Base-by-base conservation (phyloP, 306 rosid genomes). In the Vicia sativa region DNA sequence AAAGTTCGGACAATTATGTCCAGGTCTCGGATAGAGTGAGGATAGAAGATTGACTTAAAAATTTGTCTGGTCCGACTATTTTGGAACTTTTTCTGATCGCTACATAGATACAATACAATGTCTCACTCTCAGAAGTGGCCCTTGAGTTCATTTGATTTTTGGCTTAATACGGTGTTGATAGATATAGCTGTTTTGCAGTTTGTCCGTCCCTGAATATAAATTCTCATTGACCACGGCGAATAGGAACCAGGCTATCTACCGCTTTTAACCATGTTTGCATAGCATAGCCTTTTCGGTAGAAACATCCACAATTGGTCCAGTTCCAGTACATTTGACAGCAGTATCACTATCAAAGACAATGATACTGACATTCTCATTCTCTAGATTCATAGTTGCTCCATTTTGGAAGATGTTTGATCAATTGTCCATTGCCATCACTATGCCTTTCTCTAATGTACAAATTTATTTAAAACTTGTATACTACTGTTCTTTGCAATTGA, bases 401-500 rank as follows among this genome's bases (percentile, higher is more conserved):
- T 41, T n/a, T n/a, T n/a, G n/a, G n/a, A n/a, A n/a, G 63, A 38
- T 23, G 62, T 66, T 5, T 61, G 29, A 68, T 62, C 37, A 25
- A 11, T 45, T 37, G 15, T 29, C 46, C 41, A 41, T 13, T 58
- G 54, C 38, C 58, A 49, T 38, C 10, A 12, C 55, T 28, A 21
- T 31, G 35, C 10, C 35, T 59, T 4, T 41, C 26, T 45, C 34
- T n/a, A 9, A 25, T 7, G 14, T 9, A 34, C 9, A 11, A 25
- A 13, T 63, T 71, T 13, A 26, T 34, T 39, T 50, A 28, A 42
- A 53, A 53, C n/a, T 75, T 46, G 41, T 42, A 26, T 44, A 5
- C 4, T 59, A 11, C 19, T 70, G 68, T 60, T 70, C 72, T 37
- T 63, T 44, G 65, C 79, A 85, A 78, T 77, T 87, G 90, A 87